Base-by-base conservation (phyloP, 108 stramenopile genomes). In the Poteriospumella lacustris region DNA sequence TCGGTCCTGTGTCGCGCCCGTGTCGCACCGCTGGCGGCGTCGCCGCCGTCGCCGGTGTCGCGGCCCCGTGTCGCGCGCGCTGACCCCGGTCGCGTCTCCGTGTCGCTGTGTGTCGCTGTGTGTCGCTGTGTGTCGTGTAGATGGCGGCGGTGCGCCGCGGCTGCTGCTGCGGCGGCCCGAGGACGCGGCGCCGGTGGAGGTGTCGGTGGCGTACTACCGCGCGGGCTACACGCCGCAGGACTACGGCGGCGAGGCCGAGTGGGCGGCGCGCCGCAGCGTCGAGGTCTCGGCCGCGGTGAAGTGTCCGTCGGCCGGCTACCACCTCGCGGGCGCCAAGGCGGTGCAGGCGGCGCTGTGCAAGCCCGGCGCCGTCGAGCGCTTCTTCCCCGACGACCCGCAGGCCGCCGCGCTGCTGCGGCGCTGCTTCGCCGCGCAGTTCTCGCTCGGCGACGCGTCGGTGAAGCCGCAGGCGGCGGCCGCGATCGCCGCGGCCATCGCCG, bases 241-340 rank as follows among this genome's bases (percentile, higher is more conserved):
- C 68, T 99, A 96, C 81, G 90, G 88, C 0, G 78, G 85, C 47
- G 89, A 90, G 38, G 83, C 68, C 3, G 91, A 79, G 81, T 98
- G 97, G 97, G 77, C 89, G 24, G 95, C 94, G 0, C 86, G 97
- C 26, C 82, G 82, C 43, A 76, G 68, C 15, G 77, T 98, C 67
- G 97, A 98, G 68, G 26, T 41, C 78, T 88, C 92, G 9, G 69
- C 81, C 24, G 94, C 96, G 3, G 90, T 94, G 75, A 96, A 96
- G 80, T 95, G 93, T 84, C 97, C 97, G 5, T 87, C 76, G 39
- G 70, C 96, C 47, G 92, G 89, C 26, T 97, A 96, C 82, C 97
- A 99, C 68, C 83, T 99, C 78, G 92, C 92, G 1, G 97, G 97
- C 44, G 93, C 95, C 38, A 99, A 99, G 80, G 97, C 96, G 79